Evolutionary conservation across 2,329 filamentous ascomycete genomes (phyloP), one percentile per base, ranked within the genome.

Genomic region (Colletotrichum viniferum): DNA sequence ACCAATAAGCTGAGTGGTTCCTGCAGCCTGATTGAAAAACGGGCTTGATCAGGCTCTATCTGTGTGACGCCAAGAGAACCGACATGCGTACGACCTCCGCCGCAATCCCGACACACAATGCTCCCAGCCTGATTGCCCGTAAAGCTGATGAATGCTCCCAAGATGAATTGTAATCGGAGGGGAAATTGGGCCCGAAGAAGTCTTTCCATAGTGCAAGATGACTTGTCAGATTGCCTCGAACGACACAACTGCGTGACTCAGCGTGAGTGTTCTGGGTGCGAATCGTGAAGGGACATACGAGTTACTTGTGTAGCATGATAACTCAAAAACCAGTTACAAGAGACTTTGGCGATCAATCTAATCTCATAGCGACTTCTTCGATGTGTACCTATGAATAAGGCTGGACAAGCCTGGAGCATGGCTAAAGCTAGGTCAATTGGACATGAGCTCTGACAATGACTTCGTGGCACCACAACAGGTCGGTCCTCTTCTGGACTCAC

Each of bases 101-200:
- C 5, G 6, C 10, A 21, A 52, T 52, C 3, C n/a, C 43, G 10
- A 21, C n/a, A 12, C 5, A 21, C 2, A 13, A 21, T 52, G 0
- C n/a, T 52, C 43, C 43, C n/a, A 52, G 43, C 43, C 43, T 52
- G 43, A 52, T 21, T 13, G 43, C 10, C 1, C 43, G 43, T 7
- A 52, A 21, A 2, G 0, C 13, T 13, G n/a, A 48, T 7, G 43
- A 48, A 48, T 9, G 5, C 18, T 1, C n/a, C 5, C 5, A 9
- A 13, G 43, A 3, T 52, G n/a, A 21, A 21, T 7, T 3, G 1
- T 48, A 0, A 48, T 4, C 13, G 12, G 43, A 52, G 43, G 43
- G 9, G n/a, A 52, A 48, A 4, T 0, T 48, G 9, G 5, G 1
- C 43, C 5, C 43, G n/a, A 7, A 13, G 1, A 2, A 7, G 4